These are phyloP conservation scores for Tylopilus balloui DNA, from an alignment of 768 basidiomycete genomes.

Conservation along the genomic window DNA sequence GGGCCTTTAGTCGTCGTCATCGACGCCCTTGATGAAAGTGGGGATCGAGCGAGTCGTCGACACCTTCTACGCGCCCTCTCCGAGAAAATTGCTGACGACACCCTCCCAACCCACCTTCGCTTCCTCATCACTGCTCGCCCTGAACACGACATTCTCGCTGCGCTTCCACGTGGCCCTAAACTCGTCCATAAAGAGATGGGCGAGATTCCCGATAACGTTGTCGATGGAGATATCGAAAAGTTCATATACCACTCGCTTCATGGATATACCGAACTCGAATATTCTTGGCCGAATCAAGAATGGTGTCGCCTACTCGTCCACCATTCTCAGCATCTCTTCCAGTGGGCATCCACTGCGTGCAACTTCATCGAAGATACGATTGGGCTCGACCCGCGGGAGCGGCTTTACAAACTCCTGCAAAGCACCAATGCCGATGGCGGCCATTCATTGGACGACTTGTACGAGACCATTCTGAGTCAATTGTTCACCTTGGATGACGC, in stretches of 20 bases:
- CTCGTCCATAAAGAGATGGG: too few species aligned
- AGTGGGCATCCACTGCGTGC: too few species aligned
- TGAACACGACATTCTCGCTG: not conserved
- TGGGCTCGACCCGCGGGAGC: not conserved
- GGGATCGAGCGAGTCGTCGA: conserved; percentile 3
- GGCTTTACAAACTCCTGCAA: not conserved
- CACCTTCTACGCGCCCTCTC: conserved; percentile 14
- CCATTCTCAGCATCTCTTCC: too few species aligned
- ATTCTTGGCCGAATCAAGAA: not conserved
- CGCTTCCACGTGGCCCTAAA: too few species aligned
- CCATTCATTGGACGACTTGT: not conserved
- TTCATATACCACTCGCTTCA: not conserved
- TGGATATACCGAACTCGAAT: not conserved
- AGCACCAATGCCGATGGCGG: too few species aligned
- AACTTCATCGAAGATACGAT: not conserved
- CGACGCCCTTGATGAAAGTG: conserved; percentile 27
- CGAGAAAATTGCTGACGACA: not conserved
- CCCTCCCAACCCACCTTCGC: conserved; percentile 5
- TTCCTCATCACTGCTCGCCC: too few species aligned
- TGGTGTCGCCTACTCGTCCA: not conserved
- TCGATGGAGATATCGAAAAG: too few species aligned
- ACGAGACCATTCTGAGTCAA: not conserved
- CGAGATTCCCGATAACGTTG: too few species aligned
- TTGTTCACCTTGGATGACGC: not conserved
- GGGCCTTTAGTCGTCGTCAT: conserved; percentile 30